phyloP scores from a whole-genome alignment of 106 monocot species.

The Alisma plantagoaquatica region DNA sequence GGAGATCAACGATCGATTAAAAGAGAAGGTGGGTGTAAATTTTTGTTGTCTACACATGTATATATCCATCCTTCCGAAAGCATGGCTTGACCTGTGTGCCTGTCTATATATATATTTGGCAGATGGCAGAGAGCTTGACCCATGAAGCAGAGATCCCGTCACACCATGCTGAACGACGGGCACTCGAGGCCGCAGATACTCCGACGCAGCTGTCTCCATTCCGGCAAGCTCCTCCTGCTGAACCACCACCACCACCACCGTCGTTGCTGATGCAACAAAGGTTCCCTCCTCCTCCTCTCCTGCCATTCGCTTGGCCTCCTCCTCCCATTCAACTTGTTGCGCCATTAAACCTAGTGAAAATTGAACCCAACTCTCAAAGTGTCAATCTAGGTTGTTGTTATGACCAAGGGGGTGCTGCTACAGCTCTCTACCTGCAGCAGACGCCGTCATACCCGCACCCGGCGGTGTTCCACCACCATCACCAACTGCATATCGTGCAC shows the following conservation, averaged over 20 bases:
- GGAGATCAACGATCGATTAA: conserved; percentile 48
- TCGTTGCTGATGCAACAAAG: neutral
- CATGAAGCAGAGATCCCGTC: neutral
- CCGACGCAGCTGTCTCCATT: neutral
- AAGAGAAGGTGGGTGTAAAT: conserved; percentile 30
- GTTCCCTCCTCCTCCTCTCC: conserved; percentile 7
- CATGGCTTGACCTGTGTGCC: too few relatives aligned
- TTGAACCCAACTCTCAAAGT: neutral
- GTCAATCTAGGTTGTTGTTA: neutral
- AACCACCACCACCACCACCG: neutral
- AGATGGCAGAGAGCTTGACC: neutral
- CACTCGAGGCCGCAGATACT: neutral
- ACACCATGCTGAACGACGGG: too few relatives aligned
- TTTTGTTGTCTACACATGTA: neutral
- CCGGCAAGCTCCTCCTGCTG: too few relatives aligned
- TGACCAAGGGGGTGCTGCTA: too few relatives aligned
- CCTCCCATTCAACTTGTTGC: too few relatives aligned
- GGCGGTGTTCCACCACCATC: too few relatives aligned
- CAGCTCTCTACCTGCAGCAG: too few relatives aligned
- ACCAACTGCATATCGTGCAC: too few relatives aligned
- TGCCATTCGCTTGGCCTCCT: neutral
- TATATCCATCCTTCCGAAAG: neutral
- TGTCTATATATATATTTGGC: neutral
- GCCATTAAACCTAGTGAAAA: conserved; percentile 1
- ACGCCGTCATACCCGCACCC: too few relatives aligned